Percentiles rank a stretch among this genome's conserved stretches.
phyloP scores from a whole-genome alignment of 2,329 filamentous ascomycete species.

The Paramyrothecium roridum region DNA sequence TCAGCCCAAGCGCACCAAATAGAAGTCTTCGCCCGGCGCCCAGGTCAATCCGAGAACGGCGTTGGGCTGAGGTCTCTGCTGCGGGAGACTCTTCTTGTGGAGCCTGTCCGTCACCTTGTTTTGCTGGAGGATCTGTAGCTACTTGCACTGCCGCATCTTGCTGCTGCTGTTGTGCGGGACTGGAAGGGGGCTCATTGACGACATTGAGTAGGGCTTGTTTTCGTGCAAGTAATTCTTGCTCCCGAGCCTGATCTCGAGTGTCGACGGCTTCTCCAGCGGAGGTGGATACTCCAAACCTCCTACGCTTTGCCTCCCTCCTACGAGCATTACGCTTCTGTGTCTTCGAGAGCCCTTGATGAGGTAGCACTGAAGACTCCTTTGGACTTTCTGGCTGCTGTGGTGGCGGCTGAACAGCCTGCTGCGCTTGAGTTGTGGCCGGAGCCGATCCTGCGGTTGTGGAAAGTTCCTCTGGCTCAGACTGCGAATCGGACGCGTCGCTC shows the following conservation, averaged over 20 bases:
- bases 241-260: slow-evolving; percentile 13
- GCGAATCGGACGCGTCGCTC: slow-evolving; percentile 18
- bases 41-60: slow-evolving; percentile 35
- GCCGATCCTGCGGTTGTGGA: slow-evolving; percentile 21
- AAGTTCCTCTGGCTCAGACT: slow-evolving; percentile 30
- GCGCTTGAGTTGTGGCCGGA: neutral
- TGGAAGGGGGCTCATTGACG: slow-evolving; percentile 11
- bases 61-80: slow-evolving; percentile 4
- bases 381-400: neutral
- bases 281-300: neutral
- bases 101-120: slow-evolving; percentile 2
- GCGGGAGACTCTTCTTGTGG: neutral
- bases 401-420: neutral
- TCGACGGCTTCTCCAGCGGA: slow-evolving; percentile 7
- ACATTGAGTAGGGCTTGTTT: slow-evolving; percentile 37
- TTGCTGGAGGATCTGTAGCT: slow-evolving; percentile 3
- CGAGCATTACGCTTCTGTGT: slow-evolving; percentile 53
- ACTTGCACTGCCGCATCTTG: neutral
- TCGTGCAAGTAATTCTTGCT: slow-evolving; percentile 30
- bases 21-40: slow-evolving; percentile 65
- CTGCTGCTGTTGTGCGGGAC: slow-evolving; percentile 5
- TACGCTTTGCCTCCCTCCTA: slow-evolving; percentile 34
- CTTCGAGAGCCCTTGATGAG: slow-evolving; percentile 32
- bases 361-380: slow-evolving; percentile 16
- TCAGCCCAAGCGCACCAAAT: slow-evolving; percentile 69